phyloP scores from a whole-genome alignment of 495 filamentous ascomycete genomes.

The Penicillium longicatenatum region DNA sequence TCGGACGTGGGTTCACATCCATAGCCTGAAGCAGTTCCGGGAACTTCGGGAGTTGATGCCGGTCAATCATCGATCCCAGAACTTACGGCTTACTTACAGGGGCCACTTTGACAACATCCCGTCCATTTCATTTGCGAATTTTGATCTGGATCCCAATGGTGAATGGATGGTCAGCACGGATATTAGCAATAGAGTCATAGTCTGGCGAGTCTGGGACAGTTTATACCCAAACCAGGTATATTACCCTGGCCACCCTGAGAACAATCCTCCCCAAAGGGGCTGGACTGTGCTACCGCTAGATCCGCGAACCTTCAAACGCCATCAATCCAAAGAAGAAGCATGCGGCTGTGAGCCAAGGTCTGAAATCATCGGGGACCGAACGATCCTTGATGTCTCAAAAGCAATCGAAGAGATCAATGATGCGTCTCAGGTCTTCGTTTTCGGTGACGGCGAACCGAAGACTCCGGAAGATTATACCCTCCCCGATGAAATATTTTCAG shows the following conservation, averaged over 20 bases:
- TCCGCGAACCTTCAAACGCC: slow-evolving; percentile 45
- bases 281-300: slow-evolving; percentile 56
- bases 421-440: slow-evolving; percentile 24
- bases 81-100: slow-evolving; percentile 43
- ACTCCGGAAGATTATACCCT: slow-evolving; percentile 3
- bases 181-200: slow-evolving; percentile 63
- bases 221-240: slow-evolving; percentile 32
- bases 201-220: slow-evolving; percentile 67
- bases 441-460: background rate
- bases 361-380: slow-evolving; percentile 15
- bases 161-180: slow-evolving; percentile 74
- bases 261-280: slow-evolving; percentile 30
- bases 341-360: slow-evolving; percentile 45
- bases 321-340: slow-evolving; percentile 36
- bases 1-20: slow-evolving; percentile 40
- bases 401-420: slow-evolving; percentile 26
- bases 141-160: slow-evolving; percentile 61
- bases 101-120: slow-evolving; percentile 72
- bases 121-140: slow-evolving; percentile 69
- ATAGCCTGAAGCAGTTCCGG: slow-evolving; percentile 20
- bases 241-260: slow-evolving; percentile 28
- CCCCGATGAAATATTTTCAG: slow-evolving; percentile 32
- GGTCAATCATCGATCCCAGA: slow-evolving; percentile 37
- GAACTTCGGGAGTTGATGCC: slow-evolving; percentile 35
- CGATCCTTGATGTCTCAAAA: slow-evolving; percentile 36